Conservation (phyloP, 176 grass and related monocot genomes). For the Poa pratensis region DNA sequence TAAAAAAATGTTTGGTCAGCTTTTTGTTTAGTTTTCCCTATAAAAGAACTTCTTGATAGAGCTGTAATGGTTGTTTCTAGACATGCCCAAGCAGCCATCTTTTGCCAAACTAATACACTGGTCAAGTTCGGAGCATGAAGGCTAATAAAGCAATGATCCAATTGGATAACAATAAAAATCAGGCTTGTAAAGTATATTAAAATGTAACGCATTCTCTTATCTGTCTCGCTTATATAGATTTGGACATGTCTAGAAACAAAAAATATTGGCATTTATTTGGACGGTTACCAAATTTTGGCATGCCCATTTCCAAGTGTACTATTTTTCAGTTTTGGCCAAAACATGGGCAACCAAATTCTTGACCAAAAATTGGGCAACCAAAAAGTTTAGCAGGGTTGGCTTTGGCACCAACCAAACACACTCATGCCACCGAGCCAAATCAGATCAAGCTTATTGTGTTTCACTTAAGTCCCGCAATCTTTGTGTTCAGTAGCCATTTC, state of each 20-base stretch:
- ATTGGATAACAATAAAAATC: not conserved
- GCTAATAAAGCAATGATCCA: not conserved
- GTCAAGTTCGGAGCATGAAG: not conserved
- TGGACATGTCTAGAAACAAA: not conserved
- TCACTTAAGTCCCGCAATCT: not conserved
- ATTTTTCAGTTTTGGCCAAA: not conserved
- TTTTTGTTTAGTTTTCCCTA: not conserved
- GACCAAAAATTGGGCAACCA: not conserved
- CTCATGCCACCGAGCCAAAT: not conserved
- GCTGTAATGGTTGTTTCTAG: not conserved
- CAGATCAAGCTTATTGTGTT: not conserved
- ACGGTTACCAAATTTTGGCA: not conserved
- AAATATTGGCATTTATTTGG: not conserved
- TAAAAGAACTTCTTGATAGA: not conserved
- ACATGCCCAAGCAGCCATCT: not conserved
- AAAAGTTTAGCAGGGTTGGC: not conserved
- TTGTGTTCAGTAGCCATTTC: not conserved
- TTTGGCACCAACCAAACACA: not conserved
- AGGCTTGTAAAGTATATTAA: not conserved
- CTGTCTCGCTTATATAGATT: not conserved
- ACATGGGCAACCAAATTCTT: not conserved
- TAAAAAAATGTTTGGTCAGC: not conserved
- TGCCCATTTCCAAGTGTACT: not conserved
- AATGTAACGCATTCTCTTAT: not conserved
- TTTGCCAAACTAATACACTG: not conserved